Evolutionary conservation across 2,329 filamentous ascomycete species (phyloP).

Genomic region (Coniochaeta prunicola): DNA sequence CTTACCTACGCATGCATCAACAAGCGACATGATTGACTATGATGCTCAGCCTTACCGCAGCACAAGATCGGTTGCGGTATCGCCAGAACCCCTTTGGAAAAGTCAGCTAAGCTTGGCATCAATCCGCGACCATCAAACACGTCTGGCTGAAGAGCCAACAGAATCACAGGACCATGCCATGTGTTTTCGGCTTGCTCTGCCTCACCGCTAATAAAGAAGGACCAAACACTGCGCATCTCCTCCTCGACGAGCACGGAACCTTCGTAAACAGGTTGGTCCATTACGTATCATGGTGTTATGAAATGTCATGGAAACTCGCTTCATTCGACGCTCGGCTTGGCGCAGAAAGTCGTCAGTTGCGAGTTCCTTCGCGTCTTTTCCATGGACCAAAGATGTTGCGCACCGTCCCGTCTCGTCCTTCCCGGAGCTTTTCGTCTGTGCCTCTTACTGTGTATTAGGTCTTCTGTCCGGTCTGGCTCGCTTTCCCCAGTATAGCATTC

Average conservation of each 20-base stretch:
- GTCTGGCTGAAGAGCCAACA: too few relatives aligned
- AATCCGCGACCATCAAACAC: neutral
- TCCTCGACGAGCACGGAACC: neutral
- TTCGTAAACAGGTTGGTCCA: neutral
- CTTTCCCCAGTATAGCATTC: neutral
- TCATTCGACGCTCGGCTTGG: conserved; percentile 2
- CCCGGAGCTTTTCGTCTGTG: neutral
- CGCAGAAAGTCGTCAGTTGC: conserved; percentile 2
- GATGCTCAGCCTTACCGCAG: too few relatives aligned
- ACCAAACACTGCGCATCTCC: too few relatives aligned
- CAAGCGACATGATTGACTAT: too few relatives aligned
- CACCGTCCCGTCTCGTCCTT: neutral
- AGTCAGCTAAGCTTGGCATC: neutral
- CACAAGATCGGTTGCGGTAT: too few relatives aligned
- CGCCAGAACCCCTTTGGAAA: neutral
- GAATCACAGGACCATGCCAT: too few relatives aligned
- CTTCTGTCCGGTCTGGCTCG: neutral
- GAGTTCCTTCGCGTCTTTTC: conserved; percentile 2
- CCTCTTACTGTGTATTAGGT: too few relatives aligned
- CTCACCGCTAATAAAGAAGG: too few relatives aligned
- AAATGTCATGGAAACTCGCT: conserved; percentile 1
- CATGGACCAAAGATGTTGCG: neutral
- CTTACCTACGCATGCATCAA: too few relatives aligned
- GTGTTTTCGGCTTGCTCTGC: too few relatives aligned
- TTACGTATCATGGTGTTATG: conserved; percentile 2